Evolutionary conservation across 2,329 filamentous ascomycete species (phyloP).

Genomic region (Pseudocercospora vitis): DNA sequence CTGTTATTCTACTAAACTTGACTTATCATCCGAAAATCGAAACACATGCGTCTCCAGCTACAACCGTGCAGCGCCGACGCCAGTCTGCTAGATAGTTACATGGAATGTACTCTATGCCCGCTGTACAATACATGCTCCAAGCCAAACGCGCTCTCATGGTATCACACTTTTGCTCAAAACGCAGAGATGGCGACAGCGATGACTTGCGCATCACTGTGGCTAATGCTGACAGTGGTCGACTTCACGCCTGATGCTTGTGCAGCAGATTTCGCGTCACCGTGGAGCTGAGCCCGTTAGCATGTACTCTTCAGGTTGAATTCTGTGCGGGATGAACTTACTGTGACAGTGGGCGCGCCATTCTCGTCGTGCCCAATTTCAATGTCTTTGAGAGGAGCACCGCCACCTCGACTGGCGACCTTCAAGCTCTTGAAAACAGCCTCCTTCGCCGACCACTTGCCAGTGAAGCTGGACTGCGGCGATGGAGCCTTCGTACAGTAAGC

Average conservation of each 20-base stretch:
- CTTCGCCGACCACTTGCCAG: conserved; percentile 94
- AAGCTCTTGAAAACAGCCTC: conserved; percentile 98
- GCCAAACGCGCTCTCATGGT: not conserved
- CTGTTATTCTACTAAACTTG: not conserved
- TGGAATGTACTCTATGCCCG: not conserved
- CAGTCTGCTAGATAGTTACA: not conserved
- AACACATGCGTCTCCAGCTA: not conserved
- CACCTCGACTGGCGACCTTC: conserved; percentile 81
- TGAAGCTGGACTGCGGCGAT: conserved; percentile 84
- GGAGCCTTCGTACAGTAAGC: conserved; percentile 80
- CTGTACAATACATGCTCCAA: conserved; percentile 20
- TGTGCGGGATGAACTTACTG: conserved; percentile 60
- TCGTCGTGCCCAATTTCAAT: conserved; percentile 87
- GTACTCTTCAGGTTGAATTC: not conserved
- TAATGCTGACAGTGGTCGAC: conserved; percentile 88
- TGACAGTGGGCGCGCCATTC: conserved; percentile 78
- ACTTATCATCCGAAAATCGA: not conserved
- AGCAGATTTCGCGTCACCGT: conserved; percentile 77
- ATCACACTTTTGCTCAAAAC: conserved; percentile 26
- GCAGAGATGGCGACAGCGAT: conserved; percentile 73
- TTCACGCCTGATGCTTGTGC: conserved; percentile 87
- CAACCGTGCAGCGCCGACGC: not conserved
- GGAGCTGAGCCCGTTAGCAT: conserved; percentile 60
- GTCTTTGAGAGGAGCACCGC: conserved; percentile 84
- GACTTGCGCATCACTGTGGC: conserved; percentile 90